These are phyloP conservation scores for Metroxylon sagu DNA, from an alignment of 176 grass and related monocot species.

Conservation along the genomic window DNA sequence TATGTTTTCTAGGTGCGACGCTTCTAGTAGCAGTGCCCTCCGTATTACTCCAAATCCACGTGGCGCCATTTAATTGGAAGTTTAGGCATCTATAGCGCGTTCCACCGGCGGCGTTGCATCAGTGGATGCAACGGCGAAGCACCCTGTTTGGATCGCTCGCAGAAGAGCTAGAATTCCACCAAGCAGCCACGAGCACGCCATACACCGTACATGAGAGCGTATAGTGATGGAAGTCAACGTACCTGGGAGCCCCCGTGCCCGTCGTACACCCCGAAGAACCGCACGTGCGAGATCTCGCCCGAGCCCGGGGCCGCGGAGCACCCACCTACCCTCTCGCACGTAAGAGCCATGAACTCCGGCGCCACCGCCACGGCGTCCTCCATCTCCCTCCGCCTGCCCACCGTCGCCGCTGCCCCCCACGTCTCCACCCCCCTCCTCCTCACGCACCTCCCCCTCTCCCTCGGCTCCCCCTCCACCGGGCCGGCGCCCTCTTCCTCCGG, in stretches of 20 bases:
- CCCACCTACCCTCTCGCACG: slow-evolving; percentile 24
- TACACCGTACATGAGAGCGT: too few relatives aligned
- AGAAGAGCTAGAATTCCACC: background rate
- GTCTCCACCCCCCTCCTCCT: slow-evolving; percentile 16
- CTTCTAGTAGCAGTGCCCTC: too few relatives aligned
- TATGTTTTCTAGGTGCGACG: too few relatives aligned
- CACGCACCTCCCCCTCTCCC: slow-evolving; percentile 23
- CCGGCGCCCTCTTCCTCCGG: background rate
- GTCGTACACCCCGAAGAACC: slow-evolving; percentile 43
- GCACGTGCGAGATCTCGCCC: slow-evolving; percentile 18
- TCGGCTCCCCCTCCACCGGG: slow-evolving; percentile 2
- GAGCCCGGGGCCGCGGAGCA: slow-evolving; percentile 11
- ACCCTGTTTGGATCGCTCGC: too few relatives aligned
- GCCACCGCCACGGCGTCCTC: slow-evolving; percentile 29
- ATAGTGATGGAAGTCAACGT: background rate
- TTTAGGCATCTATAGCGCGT: too few relatives aligned
- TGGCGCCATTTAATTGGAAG: too few relatives aligned
- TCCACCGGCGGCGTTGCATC: too few relatives aligned
- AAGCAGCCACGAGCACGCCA: background rate
- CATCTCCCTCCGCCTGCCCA: slow-evolving; percentile 32
- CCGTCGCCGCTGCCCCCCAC: slow-evolving; percentile 28
- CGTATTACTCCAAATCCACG: too few relatives aligned
- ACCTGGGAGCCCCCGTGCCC: slow-evolving; percentile 43
- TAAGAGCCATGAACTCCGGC: slow-evolving; percentile 20
- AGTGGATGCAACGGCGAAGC: too few relatives aligned